These are phyloP conservation scores for Protomyces macrosporus DNA, from an alignment of 1,139 yeast species.

Conservation along the genomic window DNA sequence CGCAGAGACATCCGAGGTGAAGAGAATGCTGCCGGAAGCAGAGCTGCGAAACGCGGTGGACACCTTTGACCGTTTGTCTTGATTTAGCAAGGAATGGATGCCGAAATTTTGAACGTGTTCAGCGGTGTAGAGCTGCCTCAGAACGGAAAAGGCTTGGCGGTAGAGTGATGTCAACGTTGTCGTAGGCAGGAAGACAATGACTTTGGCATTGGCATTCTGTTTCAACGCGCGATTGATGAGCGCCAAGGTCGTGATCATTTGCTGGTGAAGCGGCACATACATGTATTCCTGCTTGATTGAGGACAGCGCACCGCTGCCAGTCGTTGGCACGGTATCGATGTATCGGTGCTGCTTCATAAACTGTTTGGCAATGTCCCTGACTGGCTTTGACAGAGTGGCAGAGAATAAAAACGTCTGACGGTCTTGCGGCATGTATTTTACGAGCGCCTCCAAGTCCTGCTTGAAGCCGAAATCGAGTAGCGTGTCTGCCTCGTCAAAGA, in stretches of 20 bases:
- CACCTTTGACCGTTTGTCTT: conserved; percentile 69
- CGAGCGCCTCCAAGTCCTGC: conserved; percentile 61
- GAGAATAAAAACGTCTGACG: conserved; percentile 90
- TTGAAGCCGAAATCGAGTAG: conserved; percentile 74
- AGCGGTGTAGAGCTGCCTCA: conserved; percentile 74
- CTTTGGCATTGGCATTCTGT: conserved; percentile 3
- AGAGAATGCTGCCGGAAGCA: conserved; percentile 51
- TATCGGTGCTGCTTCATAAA: conserved; percentile 58
- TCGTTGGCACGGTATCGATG: conserved; percentile 61
- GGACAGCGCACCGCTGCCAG: conserved; percentile 11
- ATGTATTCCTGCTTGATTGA: conserved; percentile 24
- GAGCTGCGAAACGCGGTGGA: conserved; percentile 53
- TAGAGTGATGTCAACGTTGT: conserved; percentile 22
- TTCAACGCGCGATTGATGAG: conserved; percentile 16
- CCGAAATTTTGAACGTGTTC: conserved; percentile 37
- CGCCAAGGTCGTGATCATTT: conserved; percentile 1
- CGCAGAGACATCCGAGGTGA: conserved; percentile 64
- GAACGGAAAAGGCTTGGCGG: conserved; percentile 59
- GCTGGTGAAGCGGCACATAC: conserved; percentile 2
- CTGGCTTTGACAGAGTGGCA: conserved; percentile 82
- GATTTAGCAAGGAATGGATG: conserved; percentile 75
- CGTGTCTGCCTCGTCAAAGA: conserved; percentile 90
- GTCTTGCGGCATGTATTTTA: conserved; percentile 73
- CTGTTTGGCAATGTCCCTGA: conserved; percentile 58
- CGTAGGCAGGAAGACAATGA: conserved; percentile 26